Conservation (phyloP, 441 rosid genomes). For the Codiaeum variegatum region DNA sequence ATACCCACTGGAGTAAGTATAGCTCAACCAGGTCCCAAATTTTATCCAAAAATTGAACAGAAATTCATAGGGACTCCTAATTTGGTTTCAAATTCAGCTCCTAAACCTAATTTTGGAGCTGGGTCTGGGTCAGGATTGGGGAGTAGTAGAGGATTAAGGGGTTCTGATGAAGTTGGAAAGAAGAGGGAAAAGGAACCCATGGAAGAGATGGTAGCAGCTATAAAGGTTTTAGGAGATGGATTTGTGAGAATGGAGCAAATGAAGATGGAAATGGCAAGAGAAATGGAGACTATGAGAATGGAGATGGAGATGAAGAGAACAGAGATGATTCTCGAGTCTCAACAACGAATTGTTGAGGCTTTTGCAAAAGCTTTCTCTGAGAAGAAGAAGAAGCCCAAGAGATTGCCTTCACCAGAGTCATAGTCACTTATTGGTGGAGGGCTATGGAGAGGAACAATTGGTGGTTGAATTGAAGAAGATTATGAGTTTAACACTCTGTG, state of each 20-base stretch:
- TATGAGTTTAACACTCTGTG: constrained; percentile 5
- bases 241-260: constrained; percentile 79
- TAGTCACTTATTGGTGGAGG: constrained; percentile 4
- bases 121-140: constrained; percentile 28
- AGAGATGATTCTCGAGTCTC: constrained; percentile 78
- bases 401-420: constrained; percentile 38
- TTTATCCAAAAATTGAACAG: constrained; percentile 46
- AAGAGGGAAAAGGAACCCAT: constrained; percentile 56
- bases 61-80: constrained; percentile 34
- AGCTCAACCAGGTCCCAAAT: constrained; percentile 61
- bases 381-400: constrained; percentile 55
- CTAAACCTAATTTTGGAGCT: constrained; percentile 19
- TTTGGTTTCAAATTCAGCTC: constrained; percentile 20
- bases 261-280: constrained; percentile 89
- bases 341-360: constrained; percentile 69
- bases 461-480: too few species aligned
- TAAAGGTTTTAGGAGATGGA: constrained; percentile 73
- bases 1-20: constrained; percentile 79
- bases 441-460: too few species aligned
- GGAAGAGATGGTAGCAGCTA: constrained; percentile 73
- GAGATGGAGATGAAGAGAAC: constrained; percentile 92
- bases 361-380: constrained; percentile 64
- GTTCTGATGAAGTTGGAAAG: constrained; percentile 36
- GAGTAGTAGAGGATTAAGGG: constrained; percentile 38
- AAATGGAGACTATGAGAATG: constrained; percentile 80